Conservation (phyloP, 176 grass and related monocot species). For the Eragrostis curvula region DNA sequence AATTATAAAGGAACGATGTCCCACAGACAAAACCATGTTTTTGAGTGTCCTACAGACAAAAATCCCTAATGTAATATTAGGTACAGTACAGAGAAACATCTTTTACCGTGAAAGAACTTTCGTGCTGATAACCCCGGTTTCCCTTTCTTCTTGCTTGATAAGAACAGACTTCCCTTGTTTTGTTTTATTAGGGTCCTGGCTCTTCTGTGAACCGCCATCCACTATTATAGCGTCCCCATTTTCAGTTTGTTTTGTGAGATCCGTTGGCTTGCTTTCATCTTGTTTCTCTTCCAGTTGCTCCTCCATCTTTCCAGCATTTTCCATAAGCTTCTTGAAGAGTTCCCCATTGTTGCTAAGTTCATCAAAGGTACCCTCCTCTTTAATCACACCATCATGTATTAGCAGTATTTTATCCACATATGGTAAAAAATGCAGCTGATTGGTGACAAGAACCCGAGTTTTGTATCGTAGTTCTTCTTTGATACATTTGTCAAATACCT, state of each 20-base stretch:
- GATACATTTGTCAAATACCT: slow-evolving; percentile 99
- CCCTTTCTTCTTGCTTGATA: slow-evolving; percentile 97
- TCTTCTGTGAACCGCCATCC: slow-evolving; percentile 52
- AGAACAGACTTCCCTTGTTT: slow-evolving; percentile 91
- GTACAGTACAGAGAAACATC: neutral
- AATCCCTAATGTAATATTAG: neutral
- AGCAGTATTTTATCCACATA: slow-evolving; percentile 93
- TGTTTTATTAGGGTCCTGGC: slow-evolving; percentile 58
- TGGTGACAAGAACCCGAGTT: slow-evolving; percentile 97
- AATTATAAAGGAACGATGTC: too few relatives aligned
- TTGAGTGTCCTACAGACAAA: too few relatives aligned
- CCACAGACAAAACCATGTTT: too few relatives aligned
- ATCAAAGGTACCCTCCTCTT: slow-evolving; percentile 98
- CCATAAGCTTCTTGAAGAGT: slow-evolving; percentile 95
- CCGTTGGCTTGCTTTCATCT: slow-evolving; percentile 55
- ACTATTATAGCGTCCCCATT: slow-evolving; percentile 51
- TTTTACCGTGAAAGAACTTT: slow-evolving; percentile 94
- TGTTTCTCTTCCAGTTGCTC: slow-evolving; percentile 86
- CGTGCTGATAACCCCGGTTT: slow-evolving; percentile 90
- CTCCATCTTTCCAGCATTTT: slow-evolving; percentile 99
- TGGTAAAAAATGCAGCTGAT: slow-evolving; percentile 97
- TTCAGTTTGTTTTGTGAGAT: slow-evolving; percentile 54
- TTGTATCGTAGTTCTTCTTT: slow-evolving; percentile 86
- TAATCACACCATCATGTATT: slow-evolving; percentile 88
- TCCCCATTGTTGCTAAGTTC: slow-evolving; percentile 84